Base-by-base conservation (phyloP, 805 yeast genomes). In the Kluyveromyces wickerhamii region DNA sequence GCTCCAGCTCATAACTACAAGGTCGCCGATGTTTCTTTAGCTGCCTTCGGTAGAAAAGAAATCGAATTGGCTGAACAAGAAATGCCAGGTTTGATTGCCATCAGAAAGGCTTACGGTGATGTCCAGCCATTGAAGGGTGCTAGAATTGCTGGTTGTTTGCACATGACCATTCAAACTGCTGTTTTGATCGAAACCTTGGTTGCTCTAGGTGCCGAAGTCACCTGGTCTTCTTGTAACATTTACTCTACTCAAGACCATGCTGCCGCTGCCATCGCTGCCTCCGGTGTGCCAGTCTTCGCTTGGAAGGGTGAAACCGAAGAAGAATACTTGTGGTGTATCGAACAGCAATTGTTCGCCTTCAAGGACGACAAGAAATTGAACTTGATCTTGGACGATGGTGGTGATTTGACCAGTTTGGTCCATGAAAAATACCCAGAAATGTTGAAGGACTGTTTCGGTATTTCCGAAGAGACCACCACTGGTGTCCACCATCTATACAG, bases 221-320 rank as follows among this genome's bases (percentile, higher is more conserved):
- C 98, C 60, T 89, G 98, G 98, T 77, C 96, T 47, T 86, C 96
- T 32, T 89, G 98, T 78, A 89, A 89, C 94, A 89, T 89, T 59
- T 89, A 85, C 81, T 88, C 97, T 54, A 89, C 98, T 51, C 98
- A 89, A 74, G 98, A 89, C 71, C 97, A 89, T 66, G 97, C 97
- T 54, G 97, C 98, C 57, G 96, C 98, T 60, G 97, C 97, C 57
- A 92, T 89, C 66, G 98, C 98, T 55, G 98, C 97, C 52, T 67
- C 96, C 51, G 98, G 98, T 72, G 94, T 89, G 42, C 97, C 98
- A 62, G 98, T 89, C 50, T 89, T 86, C 55, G 98, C 98, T 59
- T 89, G 98, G 98, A 89, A 89, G 78, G 97, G 98, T 66, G 97
- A 89, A 79, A 86, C 97, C 67, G 98, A 89, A 70, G 97, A 89